Conservation (phyloP, 139 green algal species). For the Chlorella sp. region DNA sequence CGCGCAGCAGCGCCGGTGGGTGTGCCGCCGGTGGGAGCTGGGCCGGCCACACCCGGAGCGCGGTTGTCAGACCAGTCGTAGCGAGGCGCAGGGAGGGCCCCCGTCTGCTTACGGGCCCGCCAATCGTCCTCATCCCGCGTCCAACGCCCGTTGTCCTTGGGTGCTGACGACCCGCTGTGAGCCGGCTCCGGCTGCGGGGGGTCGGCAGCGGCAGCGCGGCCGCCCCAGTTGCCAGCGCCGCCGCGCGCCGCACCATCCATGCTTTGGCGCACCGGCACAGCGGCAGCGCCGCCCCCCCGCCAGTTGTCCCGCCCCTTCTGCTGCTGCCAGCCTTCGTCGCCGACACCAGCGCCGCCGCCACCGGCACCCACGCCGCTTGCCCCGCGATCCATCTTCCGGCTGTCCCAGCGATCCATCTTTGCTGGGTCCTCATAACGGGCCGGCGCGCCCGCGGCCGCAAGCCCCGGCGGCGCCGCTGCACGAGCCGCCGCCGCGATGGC, state of each 20-base stretch:
- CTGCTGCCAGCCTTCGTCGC: constrained; percentile 5
- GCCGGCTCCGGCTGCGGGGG: background rate
- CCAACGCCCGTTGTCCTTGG: constrained; percentile 25
- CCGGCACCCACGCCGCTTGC: background rate
- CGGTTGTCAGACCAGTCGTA: constrained; percentile 33
- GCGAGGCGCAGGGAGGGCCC: constrained; percentile 10
- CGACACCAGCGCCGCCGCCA: background rate
- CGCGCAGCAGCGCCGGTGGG: background rate
- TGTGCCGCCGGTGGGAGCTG: background rate
- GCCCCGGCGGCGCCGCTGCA: background rate
- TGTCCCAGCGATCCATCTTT: constrained; percentile 2
- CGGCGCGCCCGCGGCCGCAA: background rate
- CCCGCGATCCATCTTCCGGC: background rate
- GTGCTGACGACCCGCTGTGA: constrained; percentile 5
- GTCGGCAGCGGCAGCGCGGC: background rate
- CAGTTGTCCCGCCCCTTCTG: constrained; percentile 5
- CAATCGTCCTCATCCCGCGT: constrained; percentile 27
- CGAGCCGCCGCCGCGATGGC: background rate
- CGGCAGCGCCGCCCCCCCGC: background rate
- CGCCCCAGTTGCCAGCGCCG: constrained; percentile 26
- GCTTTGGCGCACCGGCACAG: background rate
- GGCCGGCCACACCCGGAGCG: background rate
- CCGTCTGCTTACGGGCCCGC: constrained; percentile 21
- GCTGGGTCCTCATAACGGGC: background rate
- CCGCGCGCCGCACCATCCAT: background rate